These are phyloP conservation scores for Plenodomus biglobosus DNA, from an alignment of 2,329 filamentous ascomycete species.

Conservation along the genomic window DNA sequence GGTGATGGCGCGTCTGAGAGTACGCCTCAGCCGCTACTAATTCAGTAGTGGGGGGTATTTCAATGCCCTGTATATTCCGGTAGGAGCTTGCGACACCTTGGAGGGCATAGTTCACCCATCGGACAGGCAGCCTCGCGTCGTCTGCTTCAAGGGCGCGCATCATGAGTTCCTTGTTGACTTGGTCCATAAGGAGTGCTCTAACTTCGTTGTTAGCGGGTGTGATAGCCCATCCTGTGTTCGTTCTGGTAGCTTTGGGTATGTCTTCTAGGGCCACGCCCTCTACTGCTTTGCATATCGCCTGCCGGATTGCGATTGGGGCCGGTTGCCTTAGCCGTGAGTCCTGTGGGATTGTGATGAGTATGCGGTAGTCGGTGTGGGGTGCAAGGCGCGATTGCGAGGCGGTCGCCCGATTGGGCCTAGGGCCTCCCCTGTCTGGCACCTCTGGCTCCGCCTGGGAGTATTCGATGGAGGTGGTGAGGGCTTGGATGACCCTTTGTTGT, in stretches of 20 bases:
- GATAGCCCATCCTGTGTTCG: constrained; percentile 3
- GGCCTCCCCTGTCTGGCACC: neutral
- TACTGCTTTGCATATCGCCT: neutral
- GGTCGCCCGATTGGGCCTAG: neutral
- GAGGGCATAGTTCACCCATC: constrained; percentile 2
- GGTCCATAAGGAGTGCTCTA: neutral
- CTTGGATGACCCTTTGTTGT: constrained; percentile 2
- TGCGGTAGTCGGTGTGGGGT: neutral
- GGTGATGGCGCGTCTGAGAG: constrained; percentile 2
- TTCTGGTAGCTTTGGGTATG: neutral
- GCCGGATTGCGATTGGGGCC: neutral
- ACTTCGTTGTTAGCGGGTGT: neutral
- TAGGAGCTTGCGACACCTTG: constrained; percentile 6
- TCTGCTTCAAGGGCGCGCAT: neutral
- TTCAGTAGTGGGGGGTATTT: constrained; percentile 1
- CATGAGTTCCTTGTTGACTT: neutral
- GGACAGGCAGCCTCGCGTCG: neutral
- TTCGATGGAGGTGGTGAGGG: neutral
- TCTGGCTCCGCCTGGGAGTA: neutral
- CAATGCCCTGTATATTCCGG: neutral
- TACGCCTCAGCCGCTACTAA: constrained; percentile 1
- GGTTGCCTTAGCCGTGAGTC: neutral
- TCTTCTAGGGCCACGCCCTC: neutral
- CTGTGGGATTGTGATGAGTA: neutral
- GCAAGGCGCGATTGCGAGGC: neutral